Evolutionary conservation across 768 basidiomycete species (phyloP).

Genomic region (Suillus brevipes): DNA sequence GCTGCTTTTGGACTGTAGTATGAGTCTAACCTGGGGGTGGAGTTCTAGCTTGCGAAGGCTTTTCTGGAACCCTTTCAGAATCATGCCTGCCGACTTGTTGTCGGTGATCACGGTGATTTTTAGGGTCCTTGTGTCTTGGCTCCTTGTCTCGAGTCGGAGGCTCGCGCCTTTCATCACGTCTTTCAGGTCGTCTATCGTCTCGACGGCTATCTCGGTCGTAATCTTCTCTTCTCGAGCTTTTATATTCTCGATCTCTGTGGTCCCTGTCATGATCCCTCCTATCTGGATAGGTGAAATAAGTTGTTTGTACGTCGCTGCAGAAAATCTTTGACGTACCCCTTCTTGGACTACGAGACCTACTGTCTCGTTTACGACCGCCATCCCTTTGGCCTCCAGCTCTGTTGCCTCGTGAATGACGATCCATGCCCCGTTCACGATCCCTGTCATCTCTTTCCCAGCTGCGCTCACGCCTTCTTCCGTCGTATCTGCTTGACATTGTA

Average conservation of each 20-base stretch:
- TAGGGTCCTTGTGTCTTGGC: slow-evolving; percentile 22
- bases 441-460: slow-evolving; percentile 57
- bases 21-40: slow-evolving; percentile 1
- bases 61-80: neutral
- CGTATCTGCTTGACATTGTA: slow-evolving; percentile 58
- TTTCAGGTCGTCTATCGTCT: slow-evolving; percentile 33
- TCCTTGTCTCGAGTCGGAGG: slow-evolving; percentile 29
- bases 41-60: slow-evolving; percentile 1
- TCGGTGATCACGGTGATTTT: slow-evolving; percentile 26
- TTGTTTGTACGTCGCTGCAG: neutral
- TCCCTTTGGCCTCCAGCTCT: slow-evolving; percentile 35
- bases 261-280: slow-evolving; percentile 31
- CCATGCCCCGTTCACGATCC: slow-evolving; percentile 48
- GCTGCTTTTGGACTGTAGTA: neutral
- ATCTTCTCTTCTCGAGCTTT: slow-evolving; percentile 33
- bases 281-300: slow-evolving; percentile 30
- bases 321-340: slow-evolving; percentile 26
- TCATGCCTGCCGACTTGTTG: slow-evolving; percentile 15
- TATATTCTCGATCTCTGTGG: slow-evolving; percentile 43
- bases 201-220: slow-evolving; percentile 31
- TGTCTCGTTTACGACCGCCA: slow-evolving; percentile 34
- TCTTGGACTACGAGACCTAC: slow-evolving; percentile 41
- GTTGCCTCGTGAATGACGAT: slow-evolving; percentile 43
- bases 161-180: slow-evolving; percentile 34
- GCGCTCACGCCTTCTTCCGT: slow-evolving; percentile 57